These are phyloP conservation scores for Rehmannia glutinosa DNA, from an alignment of 257 asterid genomes.

Conservation along the genomic window DNA sequence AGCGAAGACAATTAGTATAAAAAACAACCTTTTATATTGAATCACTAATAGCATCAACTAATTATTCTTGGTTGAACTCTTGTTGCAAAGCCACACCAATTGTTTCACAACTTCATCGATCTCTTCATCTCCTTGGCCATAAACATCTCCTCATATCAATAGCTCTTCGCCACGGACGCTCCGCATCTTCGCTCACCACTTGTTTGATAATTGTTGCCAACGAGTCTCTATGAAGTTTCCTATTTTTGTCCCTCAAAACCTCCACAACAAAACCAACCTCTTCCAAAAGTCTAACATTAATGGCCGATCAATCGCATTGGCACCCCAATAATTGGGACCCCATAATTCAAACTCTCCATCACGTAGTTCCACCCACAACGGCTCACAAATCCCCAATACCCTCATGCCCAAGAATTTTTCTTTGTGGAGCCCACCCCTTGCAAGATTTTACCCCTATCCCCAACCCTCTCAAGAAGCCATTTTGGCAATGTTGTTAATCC, in stretches of 20 bases:
- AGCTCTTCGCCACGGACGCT: constrained; percentile 3
- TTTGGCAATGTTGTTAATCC: constrained; percentile 21
- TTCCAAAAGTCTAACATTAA: constrained; percentile 36
- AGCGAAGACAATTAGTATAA: no score
- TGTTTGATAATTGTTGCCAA: constrained; percentile 20
- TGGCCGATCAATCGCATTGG: constrained; percentile 44
- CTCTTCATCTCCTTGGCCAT: constrained; percentile 12
- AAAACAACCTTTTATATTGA: no score
- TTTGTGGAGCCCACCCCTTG: constrained; percentile 36
- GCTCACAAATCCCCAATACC: constrained; percentile 31
- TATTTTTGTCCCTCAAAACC: constrained; percentile 25
- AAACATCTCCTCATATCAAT: constrained; percentile 11
- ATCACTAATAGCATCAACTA: no score
- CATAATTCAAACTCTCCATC: constrained; percentile 29
- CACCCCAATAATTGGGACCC: constrained; percentile 37
- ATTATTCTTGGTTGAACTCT: no score
- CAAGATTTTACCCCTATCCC: constrained; percentile 27
- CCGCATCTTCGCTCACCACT: constrained; percentile 27
- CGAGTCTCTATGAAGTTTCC: constrained; percentile 2
- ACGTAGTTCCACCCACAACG: constrained; percentile 42
- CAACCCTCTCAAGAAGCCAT: constrained; percentile 25
- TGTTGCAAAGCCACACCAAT: constrained; percentile 20
- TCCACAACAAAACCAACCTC: constrained; percentile 37
- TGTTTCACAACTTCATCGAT: constrained; percentile 21
- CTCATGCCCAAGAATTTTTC: constrained; percentile 23